A percentile compares a stretch with the other conserved stretches of the same genome.
Conservation (phyloP, 441 rosid species). For the Isatis lusitanica region DNA sequence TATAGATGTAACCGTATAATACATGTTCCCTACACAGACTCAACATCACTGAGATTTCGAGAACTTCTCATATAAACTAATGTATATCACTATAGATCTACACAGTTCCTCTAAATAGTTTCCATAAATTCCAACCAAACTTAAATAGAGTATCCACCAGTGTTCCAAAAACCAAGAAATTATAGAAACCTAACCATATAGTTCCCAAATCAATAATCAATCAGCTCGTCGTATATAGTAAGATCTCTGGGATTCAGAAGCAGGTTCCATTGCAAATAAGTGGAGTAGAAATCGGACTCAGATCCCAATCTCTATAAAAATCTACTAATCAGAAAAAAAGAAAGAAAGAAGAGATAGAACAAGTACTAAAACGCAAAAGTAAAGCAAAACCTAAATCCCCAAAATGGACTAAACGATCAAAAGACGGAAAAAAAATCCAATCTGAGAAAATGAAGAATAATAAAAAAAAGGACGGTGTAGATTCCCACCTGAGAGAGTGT, state of each 20-base stretch:
- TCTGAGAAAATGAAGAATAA: not conserved
- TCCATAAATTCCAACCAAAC: not conserved
- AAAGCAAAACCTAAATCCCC: constrained; percentile 28
- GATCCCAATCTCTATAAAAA: constrained; percentile 8
- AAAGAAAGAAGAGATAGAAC: not conserved
- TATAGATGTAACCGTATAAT: not conserved
- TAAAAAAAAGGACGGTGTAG: not conserved
- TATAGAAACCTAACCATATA: not conserved
- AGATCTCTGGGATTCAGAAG: constrained; percentile 1
- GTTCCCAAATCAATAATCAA: not conserved
- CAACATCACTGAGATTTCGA: not conserved
- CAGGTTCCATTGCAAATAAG: not conserved
- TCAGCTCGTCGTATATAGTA: not conserved
- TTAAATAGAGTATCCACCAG: not conserved
- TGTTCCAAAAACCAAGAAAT: not conserved
- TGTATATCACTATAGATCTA: not conserved
- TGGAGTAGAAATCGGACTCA: not conserved
- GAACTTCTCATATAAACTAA: not conserved
- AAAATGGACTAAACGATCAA: constrained; percentile 24
- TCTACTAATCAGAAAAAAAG: not conserved
- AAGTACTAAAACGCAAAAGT: not conserved
- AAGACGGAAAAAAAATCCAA: not conserved
- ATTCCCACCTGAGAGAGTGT: constrained; percentile 16
- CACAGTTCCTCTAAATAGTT: not conserved
- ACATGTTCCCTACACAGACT: constrained; percentile 1